phyloP scores from a whole-genome alignment of 129 eudicot species.

The Helianthus tuberosus region DNA sequence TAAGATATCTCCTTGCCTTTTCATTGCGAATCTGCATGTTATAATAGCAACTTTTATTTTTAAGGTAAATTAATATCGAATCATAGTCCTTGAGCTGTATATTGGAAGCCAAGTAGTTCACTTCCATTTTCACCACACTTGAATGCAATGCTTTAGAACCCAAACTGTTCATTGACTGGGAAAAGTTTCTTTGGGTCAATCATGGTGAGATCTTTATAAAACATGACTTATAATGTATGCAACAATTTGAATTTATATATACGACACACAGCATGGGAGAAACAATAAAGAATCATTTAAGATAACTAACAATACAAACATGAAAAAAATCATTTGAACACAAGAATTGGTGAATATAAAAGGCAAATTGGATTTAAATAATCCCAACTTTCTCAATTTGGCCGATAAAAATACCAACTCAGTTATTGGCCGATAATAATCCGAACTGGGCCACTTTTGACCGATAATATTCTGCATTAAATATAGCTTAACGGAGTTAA shows the following conservation, averaged over 20 bases:
- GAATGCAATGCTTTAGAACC: conserved; percentile 9
- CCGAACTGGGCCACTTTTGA: no score
- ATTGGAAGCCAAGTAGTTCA: conserved; percentile 3
- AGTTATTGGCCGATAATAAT: no score
- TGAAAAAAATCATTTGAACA: not conserved
- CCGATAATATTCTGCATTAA: no score
- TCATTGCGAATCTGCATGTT: conserved; percentile 79
- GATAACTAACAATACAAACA: not conserved
- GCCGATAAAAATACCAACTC: no score
- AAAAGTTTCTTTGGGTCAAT: not conserved
- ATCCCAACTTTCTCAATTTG: no score
- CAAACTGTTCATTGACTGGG: not conserved
- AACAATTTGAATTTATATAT: not conserved
- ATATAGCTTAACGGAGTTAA: no score
- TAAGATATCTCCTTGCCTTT: conserved; percentile 90
- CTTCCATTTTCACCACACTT: conserved; percentile 1
- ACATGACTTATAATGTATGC: not conserved
- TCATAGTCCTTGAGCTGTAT: not conserved
- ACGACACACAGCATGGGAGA: not conserved
- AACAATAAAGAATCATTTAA: not conserved
- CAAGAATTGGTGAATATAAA: no score
- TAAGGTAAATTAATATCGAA: not conserved
- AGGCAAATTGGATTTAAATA: no score
- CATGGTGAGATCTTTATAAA: not conserved
- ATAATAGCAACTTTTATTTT: not conserved